Conservation (phyloP, 495 filamentous ascomycete species). For the Entonaema liquescens region DNA sequence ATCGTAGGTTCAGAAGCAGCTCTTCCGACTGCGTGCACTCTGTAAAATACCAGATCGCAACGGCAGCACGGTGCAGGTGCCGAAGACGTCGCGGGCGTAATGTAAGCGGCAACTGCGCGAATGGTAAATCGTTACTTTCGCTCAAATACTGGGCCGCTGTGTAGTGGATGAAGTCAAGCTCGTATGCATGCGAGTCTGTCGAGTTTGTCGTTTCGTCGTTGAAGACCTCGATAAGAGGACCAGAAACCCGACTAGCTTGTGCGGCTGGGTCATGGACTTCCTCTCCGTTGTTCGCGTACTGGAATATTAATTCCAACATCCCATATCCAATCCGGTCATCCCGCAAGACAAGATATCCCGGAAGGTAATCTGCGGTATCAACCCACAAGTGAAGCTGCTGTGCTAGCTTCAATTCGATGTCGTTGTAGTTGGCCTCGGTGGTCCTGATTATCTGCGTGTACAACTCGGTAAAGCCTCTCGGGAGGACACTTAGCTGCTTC, state of each 20-base stretch:
- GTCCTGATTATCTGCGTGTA: slow-evolving; percentile 41
- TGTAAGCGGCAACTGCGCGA: slow-evolving; percentile 16
- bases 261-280: slow-evolving; percentile 32
- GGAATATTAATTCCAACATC: slow-evolving; percentile 36
- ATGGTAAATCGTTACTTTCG: slow-evolving; percentile 19
- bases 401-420: slow-evolving; percentile 33
- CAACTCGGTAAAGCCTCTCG: slow-evolving; percentile 40
- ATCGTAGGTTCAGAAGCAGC: slow-evolving; percentile 16
- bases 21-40: slow-evolving; percentile 15
- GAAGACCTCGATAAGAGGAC: slow-evolving; percentile 19
- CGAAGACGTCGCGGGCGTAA: slow-evolving; percentile 28
- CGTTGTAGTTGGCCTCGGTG: slow-evolving; percentile 35
- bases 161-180: slow-evolving; percentile 39
- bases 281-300: slow-evolving; percentile 37
- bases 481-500: slow-evolving; percentile 35
- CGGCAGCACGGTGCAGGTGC: slow-evolving; percentile 23
- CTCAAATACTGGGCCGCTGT: slow-evolving; percentile 41
- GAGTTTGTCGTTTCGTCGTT: slow-evolving; percentile 5
- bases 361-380: slow-evolving; percentile 38
- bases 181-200: slow-evolving; percentile 13
- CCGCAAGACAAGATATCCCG: slow-evolving; percentile 6
- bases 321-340: slow-evolving; percentile 24
- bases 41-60: slow-evolving; percentile 34
- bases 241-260: slow-evolving; percentile 26
- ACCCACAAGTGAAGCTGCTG: slow-evolving; percentile 44